Evolutionary conservation across 371 early-diverging fungal genomes (phyloP).

Genomic region (Apophysomyces elegans): DNA sequence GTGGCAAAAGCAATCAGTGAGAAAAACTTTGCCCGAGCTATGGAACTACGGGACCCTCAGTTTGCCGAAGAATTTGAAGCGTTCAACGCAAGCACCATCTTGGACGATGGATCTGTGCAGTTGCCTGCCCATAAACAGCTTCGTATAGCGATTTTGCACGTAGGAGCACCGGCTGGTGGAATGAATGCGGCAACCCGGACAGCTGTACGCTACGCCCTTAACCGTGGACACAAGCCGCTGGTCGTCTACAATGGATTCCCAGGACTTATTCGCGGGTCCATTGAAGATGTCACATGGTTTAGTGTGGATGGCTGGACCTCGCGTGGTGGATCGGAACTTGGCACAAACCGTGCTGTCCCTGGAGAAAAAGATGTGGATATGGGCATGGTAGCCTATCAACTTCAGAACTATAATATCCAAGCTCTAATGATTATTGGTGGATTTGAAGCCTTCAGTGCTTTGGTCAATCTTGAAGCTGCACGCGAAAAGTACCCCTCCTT

Average conservation of each 20-base stretch:
- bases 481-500: slow-evolving; percentile 84
- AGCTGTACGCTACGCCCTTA: slow-evolving; percentile 84
- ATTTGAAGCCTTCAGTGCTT: slow-evolving; percentile 87
- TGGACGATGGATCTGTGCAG: slow-evolving; percentile 29
- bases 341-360: slow-evolving; percentile 92
- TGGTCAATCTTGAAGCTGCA: slow-evolving; percentile 71
- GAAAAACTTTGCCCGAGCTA: slow-evolving; percentile 83
- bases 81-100: slow-evolving; percentile 35
- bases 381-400: slow-evolving; percentile 79
- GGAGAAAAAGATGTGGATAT: slow-evolving; percentile 73
- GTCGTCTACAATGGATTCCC: slow-evolving; percentile 93
- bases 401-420: slow-evolving; percentile 90
- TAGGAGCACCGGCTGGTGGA: slow-evolving; percentile 90
- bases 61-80: slow-evolving; percentile 59
- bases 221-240: slow-evolving; percentile 79
- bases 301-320: slow-evolving; percentile 92
- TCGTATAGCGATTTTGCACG: slow-evolving; percentile 91
- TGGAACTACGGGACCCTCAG: slow-evolving; percentile 86
- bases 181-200: slow-evolving; percentile 49
- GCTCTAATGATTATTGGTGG: slow-evolving; percentile 95
- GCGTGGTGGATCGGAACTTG: slow-evolving; percentile 94
- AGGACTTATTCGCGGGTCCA: slow-evolving; percentile 86
- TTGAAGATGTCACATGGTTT: slow-evolving; percentile 80
- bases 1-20: slow-evolving; percentile 78
- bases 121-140: slow-evolving; percentile 50